Evolutionary conservation across 192 early-diverging fungal species (phyloP), one percentile per base, ranked within the genome.

Genomic region (Phlyctochytrium arcticum): DNA sequence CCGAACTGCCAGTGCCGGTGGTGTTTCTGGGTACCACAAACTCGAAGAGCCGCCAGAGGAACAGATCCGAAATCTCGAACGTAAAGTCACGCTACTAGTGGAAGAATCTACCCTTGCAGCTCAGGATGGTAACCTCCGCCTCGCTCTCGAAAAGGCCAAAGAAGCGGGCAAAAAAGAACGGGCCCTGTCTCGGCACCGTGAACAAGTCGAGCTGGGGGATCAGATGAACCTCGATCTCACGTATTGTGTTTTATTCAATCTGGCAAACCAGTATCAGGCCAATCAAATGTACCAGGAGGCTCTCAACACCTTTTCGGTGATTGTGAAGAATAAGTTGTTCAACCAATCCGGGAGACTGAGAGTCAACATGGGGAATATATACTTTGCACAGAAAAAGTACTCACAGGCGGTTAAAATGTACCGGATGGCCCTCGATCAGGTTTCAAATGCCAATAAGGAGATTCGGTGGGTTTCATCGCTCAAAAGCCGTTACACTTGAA

Each of bases 341-440:
- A 81, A 83, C 60, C 83, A 85, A 70, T 64, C 67, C 46, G 81
- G 81, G 19, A 47, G 81, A 56, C 66, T 85, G 37, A 48, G 83
- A 19, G 83, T 85, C 47, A 85, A 85, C 60, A 85, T 85, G 83
- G 83, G 83, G 10, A 85, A 85, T 67, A 81, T 82, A 17, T 83
- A 85, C 62, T 79, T 83, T 70, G 79, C 81, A 64, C 80, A 81
- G 65, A 44, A 67, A 56, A 83, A 83, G 69, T 83, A 77, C 31
- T 73, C 79, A 0, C 81, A 83, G 54, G 83, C 83, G 3, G 69
- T 85, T 31, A 85, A 85, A 67, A 85, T 85, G 83, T 85, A 85
- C 58, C 69, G 83, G 6, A 85, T 85, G 83, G 83, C 83, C 34
- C 60, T 85, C 46, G 83, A 85, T 51, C 83, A 85, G 56, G 79